A percentile compares a stretch with the other conserved stretches of the same genome.
Conservation (phyloP, 306 rosid genomes). For the Vigna unguiculata region DNA sequence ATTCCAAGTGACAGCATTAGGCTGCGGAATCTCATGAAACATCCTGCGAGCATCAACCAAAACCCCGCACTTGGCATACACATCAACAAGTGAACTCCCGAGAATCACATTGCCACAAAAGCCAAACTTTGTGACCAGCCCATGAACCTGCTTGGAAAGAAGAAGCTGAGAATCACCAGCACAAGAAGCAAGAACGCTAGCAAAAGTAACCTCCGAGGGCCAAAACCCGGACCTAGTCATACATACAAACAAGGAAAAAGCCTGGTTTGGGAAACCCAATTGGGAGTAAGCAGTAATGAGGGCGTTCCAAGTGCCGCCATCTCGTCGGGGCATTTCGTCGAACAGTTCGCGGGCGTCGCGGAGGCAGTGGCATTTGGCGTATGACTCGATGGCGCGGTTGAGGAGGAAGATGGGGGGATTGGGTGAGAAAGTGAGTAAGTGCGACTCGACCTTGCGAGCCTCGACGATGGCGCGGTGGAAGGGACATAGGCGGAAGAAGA, state of each 20-base stretch:
- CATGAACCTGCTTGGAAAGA: conserved; percentile 65
- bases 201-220: conserved; percentile 60
- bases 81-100: conserved; percentile 76
- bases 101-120: conserved; percentile 61
- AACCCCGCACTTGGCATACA: conserved; percentile 65
- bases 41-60: conserved; percentile 62
- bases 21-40: conserved; percentile 66
- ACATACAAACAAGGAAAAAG: conserved; percentile 42
- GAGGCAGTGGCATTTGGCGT: conserved; percentile 65
- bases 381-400: conserved; percentile 73
- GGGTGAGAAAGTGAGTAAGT: conserved; percentile 60
- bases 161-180: conserved; percentile 49
- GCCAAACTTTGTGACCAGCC: conserved; percentile 57
- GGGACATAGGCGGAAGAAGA: conserved; percentile 69
- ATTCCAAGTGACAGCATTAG: conserved; percentile 79
- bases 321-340: conserved; percentile 79
- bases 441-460: conserved; percentile 70
- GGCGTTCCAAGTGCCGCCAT: conserved; percentile 80
- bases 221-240: conserved; percentile 55
- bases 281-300: conserved; percentile 60
- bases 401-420: conserved; percentile 65
- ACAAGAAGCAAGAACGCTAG: conserved; percentile 65
- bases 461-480: conserved; percentile 53
- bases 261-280: conserved; percentile 47
- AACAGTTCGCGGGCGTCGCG: conserved; percentile 69